Evolutionary conservation across 257 asterid species (phyloP).

Genomic region (Rauvolfia tetraphylla): DNA sequence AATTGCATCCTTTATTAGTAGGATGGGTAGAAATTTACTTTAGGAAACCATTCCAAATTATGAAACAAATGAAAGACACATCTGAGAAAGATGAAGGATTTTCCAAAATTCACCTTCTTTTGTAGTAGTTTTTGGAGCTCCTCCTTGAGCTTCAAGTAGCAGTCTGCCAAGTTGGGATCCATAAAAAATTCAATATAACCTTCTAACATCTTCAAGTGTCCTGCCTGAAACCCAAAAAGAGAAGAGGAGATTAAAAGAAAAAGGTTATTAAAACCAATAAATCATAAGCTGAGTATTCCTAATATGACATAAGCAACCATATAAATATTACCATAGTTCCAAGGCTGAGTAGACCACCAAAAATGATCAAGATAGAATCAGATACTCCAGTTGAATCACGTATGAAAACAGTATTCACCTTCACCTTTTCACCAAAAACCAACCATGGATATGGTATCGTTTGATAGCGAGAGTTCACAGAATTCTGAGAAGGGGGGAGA

Average conservation of each 20-base stretch:
- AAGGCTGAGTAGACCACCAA: slow-evolving; percentile 69
- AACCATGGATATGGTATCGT: slow-evolving; percentile 93
- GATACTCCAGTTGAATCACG: slow-evolving; percentile 99
- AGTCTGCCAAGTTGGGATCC: slow-evolving; percentile 82
- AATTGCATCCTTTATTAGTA: too few relatives aligned
- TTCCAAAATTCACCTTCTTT: slow-evolving; percentile 51
- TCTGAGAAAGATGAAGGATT: background rate
- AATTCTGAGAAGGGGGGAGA: slow-evolving; percentile 52
- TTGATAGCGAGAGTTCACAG: slow-evolving; percentile 97
- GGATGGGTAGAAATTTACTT: background rate
- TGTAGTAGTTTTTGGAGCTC: slow-evolving; percentile 65
- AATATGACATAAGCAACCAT: background rate
- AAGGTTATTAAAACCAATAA: background rate
- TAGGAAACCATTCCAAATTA: background rate
- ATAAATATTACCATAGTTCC: slow-evolving; percentile 61
- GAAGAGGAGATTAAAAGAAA: background rate
- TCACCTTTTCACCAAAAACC: slow-evolving; percentile 96
- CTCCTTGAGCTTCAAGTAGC: slow-evolving; percentile 79
- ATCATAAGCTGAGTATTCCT: background rate
- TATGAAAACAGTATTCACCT: slow-evolving; percentile 87
- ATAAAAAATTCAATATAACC: slow-evolving; percentile 90
- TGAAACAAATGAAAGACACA: background rate
- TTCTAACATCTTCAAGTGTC: slow-evolving; percentile 78
- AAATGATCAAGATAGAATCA: slow-evolving; percentile 91
- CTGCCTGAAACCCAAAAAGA: slow-evolving; percentile 51